Percentiles rank a stretch among this genome's conserved stretches.
These are phyloP conservation scores for Phytophthora hybrid DNA, from an alignment of 352 stramenopile genomes.

Conservation along the genomic window DNA sequence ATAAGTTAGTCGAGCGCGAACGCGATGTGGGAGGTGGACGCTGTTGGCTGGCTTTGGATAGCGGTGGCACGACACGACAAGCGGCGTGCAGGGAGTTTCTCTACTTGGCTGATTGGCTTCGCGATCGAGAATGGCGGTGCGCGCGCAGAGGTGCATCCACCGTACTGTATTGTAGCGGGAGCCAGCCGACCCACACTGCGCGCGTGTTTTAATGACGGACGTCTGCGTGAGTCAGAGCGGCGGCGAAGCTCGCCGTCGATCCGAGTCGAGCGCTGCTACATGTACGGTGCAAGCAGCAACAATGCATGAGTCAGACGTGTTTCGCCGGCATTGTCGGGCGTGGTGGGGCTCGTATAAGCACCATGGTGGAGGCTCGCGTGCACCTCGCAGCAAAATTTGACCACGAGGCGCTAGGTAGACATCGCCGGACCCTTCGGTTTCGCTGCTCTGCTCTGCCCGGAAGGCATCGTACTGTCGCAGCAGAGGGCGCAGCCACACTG, in stretches of 20 bases:
- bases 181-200: background rate
- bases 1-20: background rate
- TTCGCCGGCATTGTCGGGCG: background rate
- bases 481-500: slow-evolving; percentile 1
- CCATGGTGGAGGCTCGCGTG: background rate
- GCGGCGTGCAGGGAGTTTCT: slow-evolving; percentile 11
- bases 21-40: slow-evolving; percentile 3
- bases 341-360: background rate
- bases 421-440: slow-evolving; percentile 2
- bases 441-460: slow-evolving; percentile 21
- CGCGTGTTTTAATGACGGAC: slow-evolving; percentile 22
- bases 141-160: slow-evolving; percentile 6
- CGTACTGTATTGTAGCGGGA: background rate
- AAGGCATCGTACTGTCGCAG: slow-evolving; percentile 20
- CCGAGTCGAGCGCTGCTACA: background rate
- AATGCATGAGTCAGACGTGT: background rate
- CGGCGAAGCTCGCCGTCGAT: slow-evolving; percentile 12
- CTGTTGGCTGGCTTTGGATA: slow-evolving; percentile 10
- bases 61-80: slow-evolving; percentile 15
- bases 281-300: background rate
- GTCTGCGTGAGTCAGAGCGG: slow-evolving; percentile 26
- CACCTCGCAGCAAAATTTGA: background rate
- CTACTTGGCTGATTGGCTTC: slow-evolving; percentile 17
- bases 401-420: too few relatives aligned
- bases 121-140: slow-evolving; percentile 21